phyloP scores from a whole-genome alignment of 805 yeast genomes.

The Jamesozyma piceae region DNA sequence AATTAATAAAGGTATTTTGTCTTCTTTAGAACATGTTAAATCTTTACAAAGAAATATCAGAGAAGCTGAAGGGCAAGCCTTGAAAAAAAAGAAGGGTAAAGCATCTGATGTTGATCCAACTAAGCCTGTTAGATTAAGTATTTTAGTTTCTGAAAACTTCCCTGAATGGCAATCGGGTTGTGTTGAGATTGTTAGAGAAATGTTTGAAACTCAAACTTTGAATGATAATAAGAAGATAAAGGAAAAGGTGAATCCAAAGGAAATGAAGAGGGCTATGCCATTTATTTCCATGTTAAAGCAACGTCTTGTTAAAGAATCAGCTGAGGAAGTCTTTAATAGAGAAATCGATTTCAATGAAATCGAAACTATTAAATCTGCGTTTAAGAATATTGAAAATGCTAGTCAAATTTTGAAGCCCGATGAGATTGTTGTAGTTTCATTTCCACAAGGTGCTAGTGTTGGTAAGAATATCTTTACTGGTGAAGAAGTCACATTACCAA shows the following conservation, averaged over 20 bases:
- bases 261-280: conserved; percentile 98
- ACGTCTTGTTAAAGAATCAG: conserved; percentile 57
- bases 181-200: conserved; percentile 67
- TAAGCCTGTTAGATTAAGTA: conserved; percentile 62
- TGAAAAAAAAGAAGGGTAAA: conserved; percentile 83
- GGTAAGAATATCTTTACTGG: conserved; percentile 66
- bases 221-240: conserved; percentile 57
- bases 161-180: conserved; percentile 88
- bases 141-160: conserved; percentile 72
- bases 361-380: conserved; percentile 49
- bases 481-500: conserved; percentile 54
- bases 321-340: conserved; percentile 80
- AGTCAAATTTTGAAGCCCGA: conserved; percentile 50
- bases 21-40: conserved; percentile 74
- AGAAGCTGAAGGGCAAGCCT: conserved; percentile 80
- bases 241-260: conserved; percentile 62
- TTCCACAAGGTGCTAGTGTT: conserved; percentile 50
- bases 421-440: conserved; percentile 50
- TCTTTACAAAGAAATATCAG: conserved; percentile 72
- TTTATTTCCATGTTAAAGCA: conserved; percentile 80
- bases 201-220: conserved; percentile 55
- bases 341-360: conserved; percentile 76
- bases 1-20: conserved; percentile 49
- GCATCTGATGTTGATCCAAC: conserved; percentile 63
- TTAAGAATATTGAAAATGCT: conserved; percentile 50